Evolutionary conservation across 768 basidiomycete species (phyloP), one percentile per base, ranked within the genome.

Genomic region (Phanerodontia chrysosporium): DNA sequence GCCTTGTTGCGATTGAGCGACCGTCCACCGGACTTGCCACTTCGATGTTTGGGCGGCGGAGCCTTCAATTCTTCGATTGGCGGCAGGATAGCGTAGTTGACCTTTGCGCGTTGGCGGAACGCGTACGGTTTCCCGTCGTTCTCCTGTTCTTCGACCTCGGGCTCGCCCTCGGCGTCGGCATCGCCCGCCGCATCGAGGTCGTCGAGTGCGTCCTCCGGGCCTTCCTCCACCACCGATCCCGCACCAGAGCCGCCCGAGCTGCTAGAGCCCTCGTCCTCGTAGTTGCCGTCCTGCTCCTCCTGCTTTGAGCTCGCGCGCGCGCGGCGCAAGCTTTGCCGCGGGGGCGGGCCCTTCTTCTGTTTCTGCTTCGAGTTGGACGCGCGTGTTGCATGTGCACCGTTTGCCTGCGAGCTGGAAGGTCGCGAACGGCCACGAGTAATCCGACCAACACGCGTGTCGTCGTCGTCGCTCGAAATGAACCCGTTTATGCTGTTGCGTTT

Each of bases 61-160:
- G 69, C 66, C 24, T 63, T 73, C 69, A 89, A 73, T 35, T 92
- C 89, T 51, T 93, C 91, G 16, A 93, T 74, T 0, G 90, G 87
- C 0, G 91, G 90, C 1, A 88, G 89, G 22, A 92, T 88, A 13
- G 86, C 86, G 58, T 93, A 93, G 67, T 92, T 91, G 64, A 93
- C 84, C 60, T 81, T 79, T 46, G 66, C 68, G 52, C 90, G 76
- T 65, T 85, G 82, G 21, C 91, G 77, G 36, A 93, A 75, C 0
- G 83, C 67, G 65, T 93, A 93, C 16, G 83, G 83, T 46, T 76
- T 79, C 9, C 81, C 83, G 57, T 84, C 83, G 24, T 68, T 77
- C 44, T 82, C 81, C 7, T 77, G 75, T 25, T 71, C 73, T 13
- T 66, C 71, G 8, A n/a, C 56, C 14, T 72, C 74, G n/a, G 77